phyloP scores from a whole-genome alignment of 768 basidiomycete genomes.

The Hortiboletus flavorubellus region DNA sequence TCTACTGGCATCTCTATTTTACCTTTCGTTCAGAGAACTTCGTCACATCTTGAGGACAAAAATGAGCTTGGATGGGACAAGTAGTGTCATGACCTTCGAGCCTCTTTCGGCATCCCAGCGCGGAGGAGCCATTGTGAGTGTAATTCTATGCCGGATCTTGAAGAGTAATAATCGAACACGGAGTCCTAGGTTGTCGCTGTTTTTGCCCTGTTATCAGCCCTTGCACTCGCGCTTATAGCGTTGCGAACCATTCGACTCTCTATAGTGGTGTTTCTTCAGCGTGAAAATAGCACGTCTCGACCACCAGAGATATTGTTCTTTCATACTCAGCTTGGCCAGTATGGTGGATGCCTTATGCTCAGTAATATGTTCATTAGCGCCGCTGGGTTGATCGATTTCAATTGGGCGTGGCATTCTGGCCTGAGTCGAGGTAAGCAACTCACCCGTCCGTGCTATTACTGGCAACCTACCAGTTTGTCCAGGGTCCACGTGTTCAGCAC shows the following conservation, averaged over 20 bases:
- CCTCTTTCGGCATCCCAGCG: slow-evolving; percentile 14
- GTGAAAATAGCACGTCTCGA: slow-evolving; percentile 27
- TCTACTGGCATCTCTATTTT: background rate
- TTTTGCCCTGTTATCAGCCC: slow-evolving; percentile 52
- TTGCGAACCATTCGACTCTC: slow-evolving; percentile 48
- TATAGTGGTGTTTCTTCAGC: slow-evolving; percentile 32
- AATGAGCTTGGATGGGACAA: slow-evolving; percentile 6
- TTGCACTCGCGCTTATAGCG: slow-evolving; percentile 50
- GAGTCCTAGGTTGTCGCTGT: slow-evolving; percentile 40
- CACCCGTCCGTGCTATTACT: background rate
- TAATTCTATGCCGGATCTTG: background rate
- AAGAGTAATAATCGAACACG: background rate
- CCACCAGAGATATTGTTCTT: slow-evolving; percentile 57
- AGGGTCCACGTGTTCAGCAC: slow-evolving; percentile 52
- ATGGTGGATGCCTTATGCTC: slow-evolving; percentile 59
- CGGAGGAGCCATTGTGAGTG: slow-evolving; percentile 22
- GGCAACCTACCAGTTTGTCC: slow-evolving; percentile 3
- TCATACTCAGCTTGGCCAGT: slow-evolving; percentile 67
- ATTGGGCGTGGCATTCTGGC: slow-evolving; percentile 44
- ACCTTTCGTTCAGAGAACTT: background rate
- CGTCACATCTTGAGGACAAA: background rate
- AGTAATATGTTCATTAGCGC: slow-evolving; percentile 52
- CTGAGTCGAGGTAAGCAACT: slow-evolving; percentile 45
- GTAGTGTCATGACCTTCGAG: background rate
- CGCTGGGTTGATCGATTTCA: slow-evolving; percentile 52